Conservation (phyloP, 371 early-diverging fungal species). For the Mucor indicus region DNA sequence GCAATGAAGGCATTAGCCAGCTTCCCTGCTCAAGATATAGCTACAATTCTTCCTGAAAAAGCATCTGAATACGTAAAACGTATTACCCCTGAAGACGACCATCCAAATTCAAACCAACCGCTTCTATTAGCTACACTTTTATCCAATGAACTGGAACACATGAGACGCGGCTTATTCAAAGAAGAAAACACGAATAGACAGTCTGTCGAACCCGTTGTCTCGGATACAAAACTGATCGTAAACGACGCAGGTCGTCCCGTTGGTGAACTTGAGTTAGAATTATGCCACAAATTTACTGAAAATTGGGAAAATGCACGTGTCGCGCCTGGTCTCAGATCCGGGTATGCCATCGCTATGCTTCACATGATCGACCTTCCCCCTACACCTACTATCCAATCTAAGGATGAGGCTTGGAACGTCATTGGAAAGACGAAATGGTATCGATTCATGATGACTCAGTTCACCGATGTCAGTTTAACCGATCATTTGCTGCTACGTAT, state of each 20-base stretch:
- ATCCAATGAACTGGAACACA: slow-evolving; percentile 51
- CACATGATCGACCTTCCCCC: slow-evolving; percentile 15
- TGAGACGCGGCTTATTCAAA: slow-evolving; percentile 58
- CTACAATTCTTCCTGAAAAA: slow-evolving; percentile 43
- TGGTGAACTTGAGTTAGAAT: slow-evolving; percentile 25
- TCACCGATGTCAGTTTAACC: slow-evolving; percentile 52
- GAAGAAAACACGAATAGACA: slow-evolving; percentile 27
- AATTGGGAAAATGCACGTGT: slow-evolving; percentile 52
- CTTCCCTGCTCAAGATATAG: slow-evolving; percentile 47
- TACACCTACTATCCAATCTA: background rate
- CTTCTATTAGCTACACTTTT: slow-evolving; percentile 44
- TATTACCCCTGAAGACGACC: slow-evolving; percentile 13
- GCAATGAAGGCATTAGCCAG: slow-evolving; percentile 43
- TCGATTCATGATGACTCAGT: slow-evolving; percentile 46
- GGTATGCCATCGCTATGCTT: slow-evolving; percentile 49
- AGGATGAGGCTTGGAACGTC: slow-evolving; percentile 15
- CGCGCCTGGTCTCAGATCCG: slow-evolving; percentile 53
- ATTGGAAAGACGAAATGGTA: slow-evolving; percentile 45
- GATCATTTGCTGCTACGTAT: slow-evolving; percentile 56
- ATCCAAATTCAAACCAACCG: slow-evolving; percentile 27
- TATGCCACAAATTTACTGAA: slow-evolving; percentile 13
- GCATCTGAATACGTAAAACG: slow-evolving; percentile 32
- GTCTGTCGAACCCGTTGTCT: background rate
- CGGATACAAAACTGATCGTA: background rate
- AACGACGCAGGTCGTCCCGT: slow-evolving; percentile 8